Evolutionary conservation across 345 rosid genomes (phyloP).

Genomic region (Salix purpurea): DNA sequence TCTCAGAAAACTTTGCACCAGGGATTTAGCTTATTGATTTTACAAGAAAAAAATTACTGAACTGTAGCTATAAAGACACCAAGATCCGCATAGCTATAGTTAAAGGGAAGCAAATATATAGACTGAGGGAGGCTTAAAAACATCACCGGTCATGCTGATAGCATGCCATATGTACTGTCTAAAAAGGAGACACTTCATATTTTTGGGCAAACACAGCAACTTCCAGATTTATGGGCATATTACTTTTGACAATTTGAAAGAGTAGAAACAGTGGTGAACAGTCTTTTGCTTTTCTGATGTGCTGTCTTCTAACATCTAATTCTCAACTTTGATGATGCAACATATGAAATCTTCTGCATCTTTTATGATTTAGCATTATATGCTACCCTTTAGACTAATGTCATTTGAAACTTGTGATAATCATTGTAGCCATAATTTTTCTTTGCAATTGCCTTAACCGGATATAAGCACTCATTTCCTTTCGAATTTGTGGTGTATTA

Average conservation of each 20-base stretch:
- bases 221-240: too few relatives aligned
- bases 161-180: not conserved
- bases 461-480: not conserved
- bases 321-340: not conserved
- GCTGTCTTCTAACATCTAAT: not conserved
- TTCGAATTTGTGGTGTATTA: not conserved
- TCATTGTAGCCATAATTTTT: not conserved
- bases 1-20: not conserved
- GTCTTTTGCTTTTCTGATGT: not conserved
- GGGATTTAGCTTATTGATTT: not conserved
- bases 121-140: not conserved
- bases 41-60: not conserved
- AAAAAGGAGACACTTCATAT: not conserved
- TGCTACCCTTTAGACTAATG: not conserved
- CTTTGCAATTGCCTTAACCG: not conserved
- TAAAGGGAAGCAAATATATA: not conserved
- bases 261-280: not conserved
- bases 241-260: not conserved
- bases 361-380: not conserved
- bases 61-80: not conserved
- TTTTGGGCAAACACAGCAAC: not conserved
- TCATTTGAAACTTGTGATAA: not conserved
- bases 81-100: not conserved
- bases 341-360: not conserved
- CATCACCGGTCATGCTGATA: not conserved